Conservation (phyloP, 2,329 filamentous ascomycete species). For the Trichoderma sp. region DNA sequence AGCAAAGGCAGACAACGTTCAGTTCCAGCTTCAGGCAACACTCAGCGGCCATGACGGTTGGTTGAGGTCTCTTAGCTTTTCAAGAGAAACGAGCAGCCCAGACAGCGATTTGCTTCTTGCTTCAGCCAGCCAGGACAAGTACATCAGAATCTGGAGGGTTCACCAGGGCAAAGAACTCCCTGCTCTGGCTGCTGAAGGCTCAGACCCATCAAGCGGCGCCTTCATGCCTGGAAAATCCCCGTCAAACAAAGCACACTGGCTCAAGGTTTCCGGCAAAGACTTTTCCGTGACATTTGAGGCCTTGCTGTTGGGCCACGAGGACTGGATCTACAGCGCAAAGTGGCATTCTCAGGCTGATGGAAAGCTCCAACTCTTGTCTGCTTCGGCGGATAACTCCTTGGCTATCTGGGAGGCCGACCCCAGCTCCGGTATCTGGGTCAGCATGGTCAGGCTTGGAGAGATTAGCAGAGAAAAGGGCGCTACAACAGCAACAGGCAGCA, state of each 20-base stretch:
- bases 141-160: slow-evolving; percentile 89
- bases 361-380: slow-evolving; percentile 74
- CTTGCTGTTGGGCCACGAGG: slow-evolving; percentile 89
- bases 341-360: slow-evolving; percentile 62
- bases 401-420: slow-evolving; percentile 89
- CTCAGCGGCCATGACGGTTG: slow-evolving; percentile 91
- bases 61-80: slow-evolving; percentile 84
- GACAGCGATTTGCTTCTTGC: slow-evolving; percentile 76
- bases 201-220: slow-evolving; percentile 59
- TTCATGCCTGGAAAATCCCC: slow-evolving; percentile 69
- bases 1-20: slow-evolving; percentile 36
- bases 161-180: slow-evolving; percentile 69
- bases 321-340: slow-evolving; percentile 91
- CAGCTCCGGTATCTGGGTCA: slow-evolving; percentile 87
- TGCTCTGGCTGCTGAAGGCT: slow-evolving; percentile 51
- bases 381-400: slow-evolving; percentile 93
- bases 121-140: slow-evolving; percentile 96
- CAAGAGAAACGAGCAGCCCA: slow-evolving; percentile 56
- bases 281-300: slow-evolving; percentile 93
- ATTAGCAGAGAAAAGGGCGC: slow-evolving; percentile 94
- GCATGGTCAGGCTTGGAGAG: slow-evolving; percentile 81
- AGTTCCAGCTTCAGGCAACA: slow-evolving; percentile 73
- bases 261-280: slow-evolving; percentile 61
- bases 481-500: slow-evolving; percentile 93
- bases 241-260: slow-evolving; percentile 84